Conservation (phyloP, 139 green algal species). For the Ostreobium quekettii region DNA sequence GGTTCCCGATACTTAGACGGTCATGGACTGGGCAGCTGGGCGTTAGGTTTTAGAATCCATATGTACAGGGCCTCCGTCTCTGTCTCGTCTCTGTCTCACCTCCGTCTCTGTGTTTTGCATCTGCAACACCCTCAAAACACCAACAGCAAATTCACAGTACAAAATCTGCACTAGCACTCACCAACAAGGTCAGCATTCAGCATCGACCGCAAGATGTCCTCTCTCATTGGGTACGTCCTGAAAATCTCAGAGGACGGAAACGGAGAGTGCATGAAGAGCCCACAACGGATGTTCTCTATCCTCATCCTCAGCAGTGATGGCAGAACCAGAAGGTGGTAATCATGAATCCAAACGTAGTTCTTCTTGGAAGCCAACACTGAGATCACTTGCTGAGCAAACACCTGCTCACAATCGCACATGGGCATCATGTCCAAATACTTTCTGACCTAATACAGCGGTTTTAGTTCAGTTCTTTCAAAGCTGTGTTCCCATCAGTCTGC, state of each 20-base stretch:
- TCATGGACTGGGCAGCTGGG: too few species aligned
- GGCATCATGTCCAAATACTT: not conserved
- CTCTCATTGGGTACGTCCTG: slow-evolving; percentile 85
- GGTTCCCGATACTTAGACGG: too few species aligned
- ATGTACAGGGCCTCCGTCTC: not conserved
- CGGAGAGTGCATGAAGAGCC: slow-evolving; percentile 94
- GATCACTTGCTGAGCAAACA: slow-evolving; percentile 8
- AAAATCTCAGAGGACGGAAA: slow-evolving; percentile 97
- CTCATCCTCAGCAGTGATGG: slow-evolving; percentile 75
- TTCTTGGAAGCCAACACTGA: slow-evolving; percentile 50
- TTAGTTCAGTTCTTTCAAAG: slow-evolving; percentile 2
- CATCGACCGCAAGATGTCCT: slow-evolving; percentile 87
- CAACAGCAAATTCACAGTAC: too few species aligned
- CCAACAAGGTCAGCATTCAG: slow-evolving; percentile 92
- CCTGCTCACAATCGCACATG: not conserved
- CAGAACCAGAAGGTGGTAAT: slow-evolving; percentile 98
- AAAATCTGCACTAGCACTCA: slow-evolving; percentile 16
- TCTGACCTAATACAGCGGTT: not conserved
- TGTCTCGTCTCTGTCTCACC: too few species aligned
- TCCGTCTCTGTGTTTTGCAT: too few species aligned
- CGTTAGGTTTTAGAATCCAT: too few species aligned
- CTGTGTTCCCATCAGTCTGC: too few species aligned
- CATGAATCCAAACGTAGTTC: slow-evolving; percentile 97
- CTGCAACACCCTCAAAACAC: too few species aligned
- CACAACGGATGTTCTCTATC: slow-evolving; percentile 50